These are phyloP conservation scores for Boletus rubroflammeus DNA, from an alignment of 768 basidiomycete genomes.

Conservation along the genomic window DNA sequence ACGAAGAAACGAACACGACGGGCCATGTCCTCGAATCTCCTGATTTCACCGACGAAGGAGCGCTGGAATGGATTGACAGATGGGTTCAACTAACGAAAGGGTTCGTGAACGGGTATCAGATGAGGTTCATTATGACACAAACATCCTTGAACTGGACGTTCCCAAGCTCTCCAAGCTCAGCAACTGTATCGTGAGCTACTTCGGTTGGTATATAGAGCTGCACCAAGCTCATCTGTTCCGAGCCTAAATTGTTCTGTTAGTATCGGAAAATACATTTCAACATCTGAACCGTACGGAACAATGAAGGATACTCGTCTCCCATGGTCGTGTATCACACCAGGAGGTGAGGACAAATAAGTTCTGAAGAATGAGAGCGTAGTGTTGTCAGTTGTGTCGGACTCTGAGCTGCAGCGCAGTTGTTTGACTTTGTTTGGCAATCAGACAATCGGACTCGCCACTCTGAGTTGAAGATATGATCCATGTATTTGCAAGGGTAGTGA, in stretches of 20 bases:
- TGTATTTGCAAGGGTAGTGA: neutral
- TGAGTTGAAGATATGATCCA: neutral
- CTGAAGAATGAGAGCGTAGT: neutral
- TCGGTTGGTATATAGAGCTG: conserved; percentile 97
- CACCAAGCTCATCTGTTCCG: conserved; percentile 97
- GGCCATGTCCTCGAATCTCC: conserved; percentile 93
- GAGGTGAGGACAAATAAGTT: neutral
- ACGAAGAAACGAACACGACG: conserved; percentile 90
- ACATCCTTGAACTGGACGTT: conserved; percentile 98
- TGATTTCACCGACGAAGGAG: conserved; percentile 94
- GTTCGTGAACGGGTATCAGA: conserved; percentile 2
- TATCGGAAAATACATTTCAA: neutral
- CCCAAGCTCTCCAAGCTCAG: conserved; percentile 92
- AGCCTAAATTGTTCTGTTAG: conserved; percentile 49
- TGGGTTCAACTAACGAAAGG: conserved; percentile 72
- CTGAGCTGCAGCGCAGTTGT: conserved; percentile 6
- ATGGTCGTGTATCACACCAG: conserved; percentile 34
- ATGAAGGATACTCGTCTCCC: conserved; percentile 78
- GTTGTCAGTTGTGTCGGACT: too few relatives aligned
- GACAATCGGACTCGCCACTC: neutral
- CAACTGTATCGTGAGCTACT: conserved; percentile 95
- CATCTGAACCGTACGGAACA: conserved; percentile 59
- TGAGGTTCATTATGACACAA: conserved; percentile 28
- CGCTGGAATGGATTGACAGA: conserved; percentile 97
- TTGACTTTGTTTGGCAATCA: conserved; percentile 22